Conservation (phyloP, 2,329 filamentous ascomycete species). For the Fusarium pseudograminearum region DNA sequence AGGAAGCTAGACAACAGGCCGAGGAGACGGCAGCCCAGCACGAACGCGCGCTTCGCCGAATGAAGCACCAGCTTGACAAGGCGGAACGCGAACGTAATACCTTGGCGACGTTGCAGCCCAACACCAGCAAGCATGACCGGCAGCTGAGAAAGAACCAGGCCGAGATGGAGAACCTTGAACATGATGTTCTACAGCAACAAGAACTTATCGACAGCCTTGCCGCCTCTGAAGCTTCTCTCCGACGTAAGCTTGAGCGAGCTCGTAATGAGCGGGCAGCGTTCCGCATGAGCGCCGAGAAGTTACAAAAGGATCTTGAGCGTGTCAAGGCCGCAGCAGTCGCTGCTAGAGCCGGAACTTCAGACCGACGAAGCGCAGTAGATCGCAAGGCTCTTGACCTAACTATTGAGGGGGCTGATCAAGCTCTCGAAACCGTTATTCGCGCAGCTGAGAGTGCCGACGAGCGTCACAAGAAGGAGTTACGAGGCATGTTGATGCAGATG, state of each 20-base stretch:
- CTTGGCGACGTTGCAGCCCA: constrained; percentile 51
- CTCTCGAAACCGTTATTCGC: constrained; percentile 70
- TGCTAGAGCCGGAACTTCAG: constrained; percentile 34
- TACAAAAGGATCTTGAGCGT: constrained; percentile 63
- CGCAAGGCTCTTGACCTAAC: constrained; percentile 47
- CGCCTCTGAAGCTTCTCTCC: constrained; percentile 69
- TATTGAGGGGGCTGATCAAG: constrained; percentile 59
- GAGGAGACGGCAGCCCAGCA: constrained; percentile 61
- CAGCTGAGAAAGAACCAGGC: constrained; percentile 73
- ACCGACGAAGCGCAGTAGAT: constrained; percentile 26
- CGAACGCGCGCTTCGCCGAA: constrained; percentile 57
- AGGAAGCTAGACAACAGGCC: constrained; percentile 64
- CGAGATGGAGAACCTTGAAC: constrained; percentile 76
- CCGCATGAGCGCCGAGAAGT: constrained; percentile 65
- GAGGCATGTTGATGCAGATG: constrained; percentile 88
- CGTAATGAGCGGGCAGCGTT: constrained; percentile 73
- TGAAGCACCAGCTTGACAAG: constrained; percentile 64
- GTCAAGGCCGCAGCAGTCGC: constrained; percentile 58
- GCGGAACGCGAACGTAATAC: constrained; percentile 61
- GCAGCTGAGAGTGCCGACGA: constrained; percentile 73
- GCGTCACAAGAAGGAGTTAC: constrained; percentile 79
- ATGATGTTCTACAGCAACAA: constrained; percentile 77
- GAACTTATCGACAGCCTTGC: constrained; percentile 69
- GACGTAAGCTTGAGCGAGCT: constrained; percentile 75
- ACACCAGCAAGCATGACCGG: constrained; percentile 65